Evolutionary conservation across 805 yeast genomes (phyloP).

Genomic region (Monosporozyma servazzii): DNA sequence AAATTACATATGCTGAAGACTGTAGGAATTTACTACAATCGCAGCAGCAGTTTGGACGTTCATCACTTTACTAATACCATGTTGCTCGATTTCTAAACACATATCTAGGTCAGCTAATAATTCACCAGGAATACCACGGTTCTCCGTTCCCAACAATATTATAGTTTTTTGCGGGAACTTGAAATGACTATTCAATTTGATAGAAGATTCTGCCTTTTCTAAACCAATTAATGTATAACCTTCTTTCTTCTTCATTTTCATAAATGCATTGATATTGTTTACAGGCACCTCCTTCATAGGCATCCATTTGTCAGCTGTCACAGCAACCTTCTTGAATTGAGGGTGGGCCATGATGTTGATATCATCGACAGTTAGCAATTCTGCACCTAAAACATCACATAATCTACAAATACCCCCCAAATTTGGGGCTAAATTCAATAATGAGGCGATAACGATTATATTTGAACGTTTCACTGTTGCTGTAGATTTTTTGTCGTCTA

Average conservation of each 20-base stretch:
- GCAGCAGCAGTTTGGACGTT: constrained; percentile 96
- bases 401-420: constrained; percentile 89
- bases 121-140: constrained; percentile 86
- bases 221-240: constrained; percentile 85
- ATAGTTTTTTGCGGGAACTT: constrained; percentile 73
- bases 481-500: constrained; percentile 25
- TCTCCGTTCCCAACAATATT: constrained; percentile 74
- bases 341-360: constrained; percentile 48
- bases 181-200: constrained; percentile 51
- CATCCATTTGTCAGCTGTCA: constrained; percentile 94
- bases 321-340: constrained; percentile 82
- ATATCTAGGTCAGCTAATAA: constrained; percentile 71
- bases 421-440: constrained; percentile 89
- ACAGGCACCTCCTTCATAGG: constrained; percentile 72
- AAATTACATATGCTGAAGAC: constrained; percentile 32
- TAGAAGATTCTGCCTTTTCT: constrained; percentile 86
- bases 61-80: constrained; percentile 89
- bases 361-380: constrained; percentile 69
- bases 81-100: constrained; percentile 86
- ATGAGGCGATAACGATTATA: constrained; percentile 78
- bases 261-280: constrained; percentile 43
- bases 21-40: constrained; percentile 83
- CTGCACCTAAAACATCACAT: constrained; percentile 89
- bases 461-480: constrained; percentile 37
- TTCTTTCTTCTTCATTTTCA: constrained; percentile 53